Base-by-base conservation (phyloP, 2,329 filamentous ascomycete species). In the Xylariaceae sp. region DNA sequence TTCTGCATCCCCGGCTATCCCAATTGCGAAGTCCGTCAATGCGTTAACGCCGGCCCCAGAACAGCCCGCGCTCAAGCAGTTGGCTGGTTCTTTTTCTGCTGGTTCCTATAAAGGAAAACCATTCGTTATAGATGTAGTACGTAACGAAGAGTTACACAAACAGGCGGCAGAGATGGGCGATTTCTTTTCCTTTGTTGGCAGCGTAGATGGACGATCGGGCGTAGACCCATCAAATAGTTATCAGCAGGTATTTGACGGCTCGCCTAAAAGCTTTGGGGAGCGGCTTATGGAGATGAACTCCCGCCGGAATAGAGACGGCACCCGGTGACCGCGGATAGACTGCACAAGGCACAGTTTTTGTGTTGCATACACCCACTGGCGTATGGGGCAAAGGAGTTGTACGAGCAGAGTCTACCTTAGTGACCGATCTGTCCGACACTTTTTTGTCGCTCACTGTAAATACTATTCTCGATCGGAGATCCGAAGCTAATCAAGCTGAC, bases 51-150 rank as follows among this genome's bases (percentile, higher is more conserved):
- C 66, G 55, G 22, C 66, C 62, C 60, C 69, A 45, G 64, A 66
- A n/a, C 63, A 69, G 11, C 64, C 70, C 3, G 59, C 59, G 5
- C 59, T 70, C 44, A 70, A 67, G 42, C 70, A 70, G 47, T 64
- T 70, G 41, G 63, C 70, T 18, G 12, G 38, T 14, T 46, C 51
- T 3, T 71, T 72, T 16, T 77, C 75, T 6, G 64, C 78, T 13
- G 79, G 79, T 2, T 82, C 79, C n/a, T 81, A 80, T 59, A 79
- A 75, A 60, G 79, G 79, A 41, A 73, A 73, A 17, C 73, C 79
- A 13, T 75, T 83, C 44, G 70, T 73, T 34, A 79, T 82, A 69
- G 74, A 76, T 2, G 70, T 82, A 13, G 73, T 83, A 42, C 73
- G 72, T 44, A 73, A 78, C 45, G 71, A 76, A 9, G 73, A 77